phyloP scores from a whole-genome alignment of 306 rosid species.

The Gillenia trifoliata region DNA sequence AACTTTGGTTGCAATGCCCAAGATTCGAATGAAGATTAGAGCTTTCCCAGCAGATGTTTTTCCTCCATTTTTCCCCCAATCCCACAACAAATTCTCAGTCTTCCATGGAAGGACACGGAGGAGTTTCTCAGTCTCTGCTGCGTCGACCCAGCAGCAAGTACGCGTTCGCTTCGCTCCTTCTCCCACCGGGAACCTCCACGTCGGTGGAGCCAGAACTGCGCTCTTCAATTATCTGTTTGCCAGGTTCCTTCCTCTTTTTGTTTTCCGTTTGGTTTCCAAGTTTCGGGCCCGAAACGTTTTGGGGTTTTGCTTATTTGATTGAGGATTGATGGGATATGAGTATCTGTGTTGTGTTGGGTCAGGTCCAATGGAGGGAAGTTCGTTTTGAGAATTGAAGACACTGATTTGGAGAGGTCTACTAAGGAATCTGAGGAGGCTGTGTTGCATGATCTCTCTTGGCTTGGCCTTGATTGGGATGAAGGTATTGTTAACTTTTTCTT shows the following conservation, averaged over 20 bases:
- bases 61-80: constrained; percentile 38
- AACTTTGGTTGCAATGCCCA: constrained; percentile 37
- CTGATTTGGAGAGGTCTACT: constrained; percentile 98
- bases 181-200: constrained; percentile 95
- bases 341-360: constrained; percentile 1
- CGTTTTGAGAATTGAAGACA: constrained; percentile 89
- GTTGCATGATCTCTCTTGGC: constrained; percentile 88
- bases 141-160: constrained; percentile 37
- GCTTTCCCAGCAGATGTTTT: constrained; percentile 28
- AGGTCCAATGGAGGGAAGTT: constrained; percentile 93
- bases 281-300: neutral
- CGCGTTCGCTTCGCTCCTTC: constrained; percentile 98
- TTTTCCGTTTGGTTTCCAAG: neutral
- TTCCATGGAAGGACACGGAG: constrained; percentile 27
- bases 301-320: neutral
- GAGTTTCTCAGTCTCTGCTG: constrained; percentile 52
- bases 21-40: constrained; percentile 44
- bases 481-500: constrained; percentile 32
- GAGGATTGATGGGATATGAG: neutral
- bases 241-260: constrained; percentile 30
- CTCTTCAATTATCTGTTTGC: constrained; percentile 76
- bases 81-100: constrained; percentile 20
- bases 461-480: constrained; percentile 95
- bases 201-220: constrained; percentile 97
- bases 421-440: constrained; percentile 81